A percentile compares a stretch with the other conserved stretches of the same genome.
These are phyloP conservation scores for Penicillium sp. DNA, from an alignment of 2,329 filamentous ascomycete genomes.

Conservation along the genomic window DNA sequence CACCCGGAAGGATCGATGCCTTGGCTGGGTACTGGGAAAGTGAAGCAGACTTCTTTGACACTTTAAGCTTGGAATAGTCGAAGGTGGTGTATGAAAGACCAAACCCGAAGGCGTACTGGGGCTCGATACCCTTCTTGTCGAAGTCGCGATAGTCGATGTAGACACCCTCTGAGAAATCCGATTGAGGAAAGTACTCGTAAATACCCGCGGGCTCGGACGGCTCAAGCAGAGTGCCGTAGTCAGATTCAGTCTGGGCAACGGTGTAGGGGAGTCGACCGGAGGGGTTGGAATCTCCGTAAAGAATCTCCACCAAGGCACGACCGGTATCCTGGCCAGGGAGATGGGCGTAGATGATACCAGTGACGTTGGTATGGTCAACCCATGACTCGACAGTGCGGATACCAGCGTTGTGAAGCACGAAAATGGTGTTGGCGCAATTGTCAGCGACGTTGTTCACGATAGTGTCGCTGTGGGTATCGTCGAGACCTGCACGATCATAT, in stretches of 20 bases:
- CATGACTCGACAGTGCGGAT: constrained; percentile 48
- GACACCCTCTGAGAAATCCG: constrained; percentile 52
- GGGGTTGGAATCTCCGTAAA: constrained; percentile 59
- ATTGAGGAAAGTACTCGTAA: constrained; percentile 22
- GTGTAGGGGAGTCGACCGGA: constrained; percentile 65
- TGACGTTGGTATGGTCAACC: constrained; percentile 64
- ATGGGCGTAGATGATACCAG: constrained; percentile 64
- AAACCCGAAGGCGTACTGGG: constrained; percentile 41
- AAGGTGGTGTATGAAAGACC: constrained; percentile 33
- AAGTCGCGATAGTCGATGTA: constrained; percentile 58
- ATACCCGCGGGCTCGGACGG: constrained; percentile 13
- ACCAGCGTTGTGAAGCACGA: constrained; percentile 9
- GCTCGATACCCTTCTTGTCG: constrained; percentile 41
- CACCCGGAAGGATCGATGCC: constrained; percentile 51
- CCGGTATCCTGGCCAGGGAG: constrained; percentile 66
- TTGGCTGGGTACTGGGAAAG: constrained; percentile 12
- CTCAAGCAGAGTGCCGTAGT: constrained; percentile 49
- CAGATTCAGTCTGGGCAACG: constrained; percentile 55
- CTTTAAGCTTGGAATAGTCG: constrained; percentile 14
- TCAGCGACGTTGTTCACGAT: constrained; percentile 60
- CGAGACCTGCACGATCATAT: constrained; percentile 36
- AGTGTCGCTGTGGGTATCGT: constrained; percentile 50
- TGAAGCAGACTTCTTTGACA: constrained; percentile 3
- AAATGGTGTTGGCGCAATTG: constrained; percentile 22
- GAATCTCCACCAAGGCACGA: constrained; percentile 53